Percentiles rank a stretch among this genome's conserved stretches.
phyloP scores from a whole-genome alignment of 331 rosid species.

The Pyrus hybrid region DNA sequence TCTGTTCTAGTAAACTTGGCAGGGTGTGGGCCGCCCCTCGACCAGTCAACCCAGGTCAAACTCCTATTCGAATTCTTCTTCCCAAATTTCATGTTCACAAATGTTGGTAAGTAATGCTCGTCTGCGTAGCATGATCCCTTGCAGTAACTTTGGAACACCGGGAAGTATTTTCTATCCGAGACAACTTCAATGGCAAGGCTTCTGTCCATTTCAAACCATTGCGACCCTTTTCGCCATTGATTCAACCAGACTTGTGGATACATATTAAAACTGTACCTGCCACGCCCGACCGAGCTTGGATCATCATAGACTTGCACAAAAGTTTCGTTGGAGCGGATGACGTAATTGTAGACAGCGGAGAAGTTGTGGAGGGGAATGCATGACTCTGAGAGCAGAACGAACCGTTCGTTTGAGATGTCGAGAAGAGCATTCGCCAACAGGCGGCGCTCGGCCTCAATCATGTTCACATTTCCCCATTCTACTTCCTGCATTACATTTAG shows the following conservation, averaged over 20 bases:
- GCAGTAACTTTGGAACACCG: constrained; percentile 30
- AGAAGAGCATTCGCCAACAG: constrained; percentile 76
- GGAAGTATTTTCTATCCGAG: constrained; percentile 36
- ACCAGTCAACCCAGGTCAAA: constrained; percentile 92
- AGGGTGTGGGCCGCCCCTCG: constrained; percentile 76
- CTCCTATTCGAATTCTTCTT: constrained; percentile 48
- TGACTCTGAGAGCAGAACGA: constrained; percentile 62
- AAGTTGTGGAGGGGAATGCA: constrained; percentile 81
- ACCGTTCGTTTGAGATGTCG: constrained; percentile 68
- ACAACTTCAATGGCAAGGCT: constrained; percentile 45
- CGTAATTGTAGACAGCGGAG: constrained; percentile 47
- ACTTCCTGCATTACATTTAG: constrained; percentile 33
- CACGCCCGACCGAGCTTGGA: constrained; percentile 47
- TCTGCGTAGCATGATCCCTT: constrained; percentile 46
- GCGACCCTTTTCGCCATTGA: constrained; percentile 88
- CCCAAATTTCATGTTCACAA: constrained; percentile 41
- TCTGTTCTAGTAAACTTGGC: constrained; percentile 33
- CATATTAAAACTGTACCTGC: constrained; percentile 51
- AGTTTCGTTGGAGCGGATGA: constrained; percentile 45
- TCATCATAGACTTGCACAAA: constrained; percentile 48
- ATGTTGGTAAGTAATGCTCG: constrained; percentile 74
- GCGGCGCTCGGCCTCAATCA: constrained; percentile 82
- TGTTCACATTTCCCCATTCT: constrained; percentile 68
- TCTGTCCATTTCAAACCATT: constrained; percentile 77
- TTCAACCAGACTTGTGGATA: constrained; percentile 29